Percentiles rank a stretch among this genome's conserved stretches.
Evolutionary conservation across 768 basidiomycete genomes (phyloP).

Genomic region (Amylocystis lapponica): DNA sequence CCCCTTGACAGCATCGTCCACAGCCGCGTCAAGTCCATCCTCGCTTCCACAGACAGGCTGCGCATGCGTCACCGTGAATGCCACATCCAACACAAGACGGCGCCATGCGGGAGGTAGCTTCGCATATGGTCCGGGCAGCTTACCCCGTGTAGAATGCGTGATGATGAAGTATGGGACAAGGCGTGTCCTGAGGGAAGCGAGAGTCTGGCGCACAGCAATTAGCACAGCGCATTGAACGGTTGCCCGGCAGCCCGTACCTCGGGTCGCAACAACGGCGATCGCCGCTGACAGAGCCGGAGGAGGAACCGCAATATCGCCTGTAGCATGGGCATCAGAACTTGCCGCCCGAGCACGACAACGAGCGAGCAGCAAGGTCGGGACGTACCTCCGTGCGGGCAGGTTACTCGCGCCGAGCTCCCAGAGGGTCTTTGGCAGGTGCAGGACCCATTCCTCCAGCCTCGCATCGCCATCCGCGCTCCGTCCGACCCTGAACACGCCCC

Average conservation of each 20-base stretch:
- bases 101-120: slow-evolving; percentile 52
- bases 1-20: slow-evolving; percentile 15
- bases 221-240: too few species aligned
- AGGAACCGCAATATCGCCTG: slow-evolving; percentile 57
- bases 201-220: slow-evolving; percentile 37
- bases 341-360: background rate
- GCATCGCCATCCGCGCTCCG: slow-evolving; percentile 18
- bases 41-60: slow-evolving; percentile 4
- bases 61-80: slow-evolving; percentile 23
- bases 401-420: slow-evolving; percentile 78
- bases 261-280: slow-evolving; percentile 35
- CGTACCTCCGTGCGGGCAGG: slow-evolving; percentile 54
- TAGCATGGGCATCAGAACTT: background rate
- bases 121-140: slow-evolving; percentile 69
- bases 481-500: slow-evolving; percentile 40
- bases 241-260: slow-evolving; percentile 34
- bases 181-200: slow-evolving; percentile 47
- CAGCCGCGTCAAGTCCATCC: slow-evolving; percentile 14
- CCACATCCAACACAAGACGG: slow-evolving; percentile 62
- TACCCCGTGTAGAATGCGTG: slow-evolving; percentile 68
- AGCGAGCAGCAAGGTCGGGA: background rate
- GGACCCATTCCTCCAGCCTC: slow-evolving; percentile 59
- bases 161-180: slow-evolving; percentile 79
- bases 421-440: slow-evolving; percentile 69
- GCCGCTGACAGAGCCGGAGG: slow-evolving; percentile 54